Evolutionary conservation across 2,329 filamentous ascomycete species (phyloP), one percentile per base, ranked within the genome.

Genomic region (Exophiala phaeomuriformis): DNA sequence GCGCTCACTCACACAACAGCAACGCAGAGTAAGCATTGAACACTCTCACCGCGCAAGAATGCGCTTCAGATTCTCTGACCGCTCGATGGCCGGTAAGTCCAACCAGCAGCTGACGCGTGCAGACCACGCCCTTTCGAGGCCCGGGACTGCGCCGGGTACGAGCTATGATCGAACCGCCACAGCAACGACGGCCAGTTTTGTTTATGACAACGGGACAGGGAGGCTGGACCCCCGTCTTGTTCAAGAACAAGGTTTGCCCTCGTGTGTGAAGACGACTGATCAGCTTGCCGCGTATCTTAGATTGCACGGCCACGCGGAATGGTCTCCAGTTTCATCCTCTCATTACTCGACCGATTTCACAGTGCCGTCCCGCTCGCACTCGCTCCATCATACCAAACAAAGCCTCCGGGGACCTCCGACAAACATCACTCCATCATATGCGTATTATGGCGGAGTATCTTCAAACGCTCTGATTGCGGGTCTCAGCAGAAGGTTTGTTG

Each of bases 191-290:
- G 53, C 45, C 27, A 52, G 53, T 31, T 49, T 40, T 29, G 28
- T 35, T 7, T 55, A 55, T 40, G 53, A 55, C 48, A 56, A 52
- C 48, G 53, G 53, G 4, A 52, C 49, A 6, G 49, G 53, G 27
- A 51, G n/a, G n/a, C 41, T 52, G 2, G 53, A 52, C 29, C 41
- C 49, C 10, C 45, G 12, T 35, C 53, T 56, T 27, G 27, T 50
- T 10, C 49, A 36, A 10, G 53, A 46, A 28, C 45, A 56, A 27
- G 44, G 45, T 12, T 28, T 56, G 10, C 53, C 53, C 5, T 10
- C 35, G 3, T n/a, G 33, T 31, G 31, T 56, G 10, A 47, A 44
- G 29, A 56, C 49, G 33, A 52, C 53, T n/a, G 53, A 47, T 29
- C 45, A 56, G 35, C 42, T 56, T 8, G 53, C 49, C 7, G 30